Percentiles rank a stretch among this genome's conserved stretches.
Evolutionary conservation across 2,329 filamentous ascomycete genomes (phyloP).

Genomic region (Fusarium pseudoanthophilum): DNA sequence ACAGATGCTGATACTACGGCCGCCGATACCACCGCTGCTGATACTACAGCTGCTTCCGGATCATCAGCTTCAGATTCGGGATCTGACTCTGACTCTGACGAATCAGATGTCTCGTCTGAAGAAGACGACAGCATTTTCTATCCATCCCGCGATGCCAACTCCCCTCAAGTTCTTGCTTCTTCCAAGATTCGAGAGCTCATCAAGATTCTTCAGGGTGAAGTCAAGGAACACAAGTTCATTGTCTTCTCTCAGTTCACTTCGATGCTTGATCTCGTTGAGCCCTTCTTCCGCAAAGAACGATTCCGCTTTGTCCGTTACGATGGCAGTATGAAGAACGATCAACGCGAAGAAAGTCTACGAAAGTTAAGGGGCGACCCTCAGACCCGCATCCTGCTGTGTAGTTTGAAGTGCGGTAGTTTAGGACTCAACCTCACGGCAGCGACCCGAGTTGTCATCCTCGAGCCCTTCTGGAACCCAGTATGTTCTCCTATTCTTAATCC

Average conservation of each 20-base stretch:
- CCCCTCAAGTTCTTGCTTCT: slow-evolving; percentile 70
- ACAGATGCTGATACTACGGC: slow-evolving; percentile 26
- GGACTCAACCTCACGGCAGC: slow-evolving; percentile 96
- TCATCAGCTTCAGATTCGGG: slow-evolving; percentile 23
- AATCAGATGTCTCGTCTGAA: slow-evolving; percentile 42
- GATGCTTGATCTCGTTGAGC: slow-evolving; percentile 96
- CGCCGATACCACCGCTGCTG: slow-evolving; percentile 23
- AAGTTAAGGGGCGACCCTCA: slow-evolving; percentile 77
- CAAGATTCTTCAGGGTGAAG: slow-evolving; percentile 82
- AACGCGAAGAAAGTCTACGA: slow-evolving; percentile 85
- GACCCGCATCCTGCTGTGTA: slow-evolving; percentile 89
- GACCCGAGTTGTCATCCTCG: slow-evolving; percentile 90
- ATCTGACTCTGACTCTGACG: slow-evolving; percentile 40
- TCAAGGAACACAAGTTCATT: slow-evolving; percentile 90
- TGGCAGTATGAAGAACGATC: slow-evolving; percentile 93
- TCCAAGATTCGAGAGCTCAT: slow-evolving; percentile 93
- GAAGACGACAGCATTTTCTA: slow-evolving; percentile 52
- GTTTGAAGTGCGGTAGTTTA: slow-evolving; percentile 90
- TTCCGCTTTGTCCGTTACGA: slow-evolving; percentile 92
- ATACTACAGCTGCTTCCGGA: slow-evolving; percentile 26
- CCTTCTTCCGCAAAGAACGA: slow-evolving; percentile 80
- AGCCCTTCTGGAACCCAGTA: slow-evolving; percentile 98
- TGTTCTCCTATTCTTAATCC: slow-evolving; percentile 48
- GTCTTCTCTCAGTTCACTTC: slow-evolving; percentile 99
- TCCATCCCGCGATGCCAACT: slow-evolving; percentile 38